These are phyloP conservation scores for Kwoniella heveanensis DNA, from an alignment of 768 basidiomycete genomes.

Conservation along the genomic window DNA sequence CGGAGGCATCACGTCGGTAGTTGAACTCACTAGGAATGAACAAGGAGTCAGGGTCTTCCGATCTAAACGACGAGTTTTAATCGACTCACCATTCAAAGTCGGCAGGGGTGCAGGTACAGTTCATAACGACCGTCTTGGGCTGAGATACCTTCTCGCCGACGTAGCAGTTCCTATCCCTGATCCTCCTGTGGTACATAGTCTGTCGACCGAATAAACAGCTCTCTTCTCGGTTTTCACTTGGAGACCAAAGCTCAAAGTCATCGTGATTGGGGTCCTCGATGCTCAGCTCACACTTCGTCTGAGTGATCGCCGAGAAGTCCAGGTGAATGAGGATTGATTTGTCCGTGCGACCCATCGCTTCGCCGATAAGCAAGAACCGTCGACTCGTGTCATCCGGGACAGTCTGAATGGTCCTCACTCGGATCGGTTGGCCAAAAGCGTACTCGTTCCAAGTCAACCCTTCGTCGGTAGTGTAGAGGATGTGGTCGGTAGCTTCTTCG, in stretches of 20 bases:
- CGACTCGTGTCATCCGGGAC: slow-evolving; percentile 88
- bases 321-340: slow-evolving; percentile 74
- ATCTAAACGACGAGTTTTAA: too few relatives aligned
- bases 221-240: slow-evolving; percentile 83
- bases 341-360: slow-evolving; percentile 59
- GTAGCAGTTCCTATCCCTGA: slow-evolving; percentile 75
- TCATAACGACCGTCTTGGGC: slow-evolving; percentile 63
- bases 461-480: slow-evolving; percentile 87
- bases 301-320: slow-evolving; percentile 81
- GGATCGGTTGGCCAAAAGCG: slow-evolving; percentile 73
- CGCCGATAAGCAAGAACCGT: slow-evolving; percentile 82
- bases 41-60: too few relatives aligned
- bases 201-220: slow-evolving; percentile 88
- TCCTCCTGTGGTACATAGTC: slow-evolving; percentile 87
- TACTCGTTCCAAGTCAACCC: slow-evolving; percentile 87
- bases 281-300: slow-evolving; percentile 69
- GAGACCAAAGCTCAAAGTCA: slow-evolving; percentile 97
- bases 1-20: slow-evolving; percentile 67
- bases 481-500: slow-evolving; percentile 84
- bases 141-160: slow-evolving; percentile 71
- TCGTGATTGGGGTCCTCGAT: slow-evolving; percentile 74
- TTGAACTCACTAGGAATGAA: slow-evolving; percentile 79
- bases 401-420: slow-evolving; percentile 77
- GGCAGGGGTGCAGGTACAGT: slow-evolving; percentile 69
- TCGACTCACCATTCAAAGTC: slow-evolving; percentile 91